These are phyloP conservation scores for Mariannaea sp. DNA, from an alignment of 2,329 filamentous ascomycete species.

Conservation along the genomic window DNA sequence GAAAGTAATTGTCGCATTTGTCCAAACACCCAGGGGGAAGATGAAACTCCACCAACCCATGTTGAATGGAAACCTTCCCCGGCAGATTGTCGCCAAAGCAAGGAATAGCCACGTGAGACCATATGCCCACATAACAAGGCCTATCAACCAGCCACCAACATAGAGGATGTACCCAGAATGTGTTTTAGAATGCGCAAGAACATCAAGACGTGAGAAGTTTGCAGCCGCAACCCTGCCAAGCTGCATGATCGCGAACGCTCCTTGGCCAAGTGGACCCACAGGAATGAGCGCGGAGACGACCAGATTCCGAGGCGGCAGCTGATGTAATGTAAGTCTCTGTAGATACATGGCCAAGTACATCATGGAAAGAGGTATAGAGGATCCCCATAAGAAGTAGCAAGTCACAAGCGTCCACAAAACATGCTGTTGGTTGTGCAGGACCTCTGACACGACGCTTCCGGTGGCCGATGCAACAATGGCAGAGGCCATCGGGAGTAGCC, in stretches of 20 bases:
- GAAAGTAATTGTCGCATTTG: constrained; percentile 39
- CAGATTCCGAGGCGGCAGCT: constrained; percentile 62
- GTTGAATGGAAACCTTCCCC: constrained; percentile 42
- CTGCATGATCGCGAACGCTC: constrained; percentile 59
- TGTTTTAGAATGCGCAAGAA: constrained; percentile 46
- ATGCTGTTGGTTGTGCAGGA: constrained; percentile 54
- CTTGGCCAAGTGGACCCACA: constrained; percentile 65
- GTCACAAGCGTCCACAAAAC: constrained; percentile 60
- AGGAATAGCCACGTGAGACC: constrained; percentile 43
- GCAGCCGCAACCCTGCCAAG: constrained; percentile 46
- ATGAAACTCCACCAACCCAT: constrained; percentile 48
- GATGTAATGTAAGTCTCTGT: constrained; percentile 63
- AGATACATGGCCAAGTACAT: constrained; percentile 65
- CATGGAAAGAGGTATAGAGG: constrained; percentile 57
- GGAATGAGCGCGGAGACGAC: constrained; percentile 67
- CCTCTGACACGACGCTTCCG: constrained; percentile 60
- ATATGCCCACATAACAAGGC: constrained; percentile 43
- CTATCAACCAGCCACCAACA: constrained; percentile 50
- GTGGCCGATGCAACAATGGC: constrained; percentile 64
- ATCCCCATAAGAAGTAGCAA: constrained; percentile 66
- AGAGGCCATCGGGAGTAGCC: constrained; percentile 65
- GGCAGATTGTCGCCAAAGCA: constrained; percentile 38
- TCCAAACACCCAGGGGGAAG: constrained; percentile 45
- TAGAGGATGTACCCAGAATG: constrained; percentile 58
- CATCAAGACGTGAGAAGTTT: constrained; percentile 38